Evolutionary conservation across 2,329 filamentous ascomycete species (phyloP).

Genomic region (Phaeoacremonium minimum): DNA sequence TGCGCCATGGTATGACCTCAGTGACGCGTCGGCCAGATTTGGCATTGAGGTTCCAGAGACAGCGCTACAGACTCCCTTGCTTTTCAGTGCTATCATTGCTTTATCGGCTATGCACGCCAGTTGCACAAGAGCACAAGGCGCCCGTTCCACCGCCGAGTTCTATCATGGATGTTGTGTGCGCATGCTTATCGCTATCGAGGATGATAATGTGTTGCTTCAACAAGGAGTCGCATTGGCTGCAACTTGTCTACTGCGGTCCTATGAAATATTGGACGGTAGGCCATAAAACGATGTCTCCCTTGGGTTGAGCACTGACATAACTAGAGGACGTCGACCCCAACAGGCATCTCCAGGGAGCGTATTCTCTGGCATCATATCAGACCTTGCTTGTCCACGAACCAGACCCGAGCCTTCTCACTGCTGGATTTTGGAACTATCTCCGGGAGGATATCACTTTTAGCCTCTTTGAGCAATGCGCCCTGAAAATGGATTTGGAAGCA

Average conservation of each 20-base stretch:
- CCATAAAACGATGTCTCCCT: background rate
- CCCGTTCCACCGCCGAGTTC: slow-evolving; percentile 23
- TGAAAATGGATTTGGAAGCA: slow-evolving; percentile 32
- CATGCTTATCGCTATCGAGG: slow-evolving; percentile 29
- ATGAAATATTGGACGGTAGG: slow-evolving; percentile 40
- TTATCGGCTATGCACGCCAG: slow-evolving; percentile 36
- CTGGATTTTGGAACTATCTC: slow-evolving; percentile 47
- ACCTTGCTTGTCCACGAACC: slow-evolving; percentile 14
- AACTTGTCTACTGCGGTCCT: slow-evolving; percentile 41
- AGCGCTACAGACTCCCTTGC: slow-evolving; percentile 31
- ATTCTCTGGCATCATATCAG: slow-evolving; percentile 32
- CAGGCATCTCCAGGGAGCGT: slow-evolving; percentile 39
- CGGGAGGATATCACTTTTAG: slow-evolving; percentile 50
- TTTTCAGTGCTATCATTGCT: slow-evolving; percentile 39
- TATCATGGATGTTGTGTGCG: slow-evolving; percentile 35
- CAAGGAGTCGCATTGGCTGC: slow-evolving; percentile 37
- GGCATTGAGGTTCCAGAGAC: slow-evolving; percentile 22
- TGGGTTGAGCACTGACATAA: background rate
- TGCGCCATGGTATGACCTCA: slow-evolving; percentile 39
- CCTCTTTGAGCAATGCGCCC: slow-evolving; percentile 32
- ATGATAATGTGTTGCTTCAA: slow-evolving; percentile 20
- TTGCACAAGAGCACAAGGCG: slow-evolving; percentile 21
- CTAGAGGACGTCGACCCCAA: slow-evolving; percentile 34
- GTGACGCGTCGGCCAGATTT: background rate
- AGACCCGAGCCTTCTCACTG: slow-evolving; percentile 23